Conservation (phyloP, 2,329 filamentous ascomycete species). For the Fusarium oligoseptatum region DNA sequence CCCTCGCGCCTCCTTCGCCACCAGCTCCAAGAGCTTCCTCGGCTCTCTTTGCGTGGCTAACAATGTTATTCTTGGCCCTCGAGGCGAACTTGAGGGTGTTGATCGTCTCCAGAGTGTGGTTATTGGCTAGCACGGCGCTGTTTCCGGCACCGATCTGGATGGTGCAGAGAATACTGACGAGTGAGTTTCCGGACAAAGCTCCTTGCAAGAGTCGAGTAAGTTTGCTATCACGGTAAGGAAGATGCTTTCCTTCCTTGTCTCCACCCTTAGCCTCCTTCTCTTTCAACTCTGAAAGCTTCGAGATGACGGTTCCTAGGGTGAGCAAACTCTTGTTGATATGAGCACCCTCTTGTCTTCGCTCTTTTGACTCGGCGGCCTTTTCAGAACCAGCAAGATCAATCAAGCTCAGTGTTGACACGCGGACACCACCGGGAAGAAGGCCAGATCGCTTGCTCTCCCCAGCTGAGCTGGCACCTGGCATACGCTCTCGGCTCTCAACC, state of each 20-base stretch:
- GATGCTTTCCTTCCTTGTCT: constrained; percentile 90
- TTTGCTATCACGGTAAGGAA: constrained; percentile 98
- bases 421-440: constrained; percentile 86
- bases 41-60: constrained; percentile 95
- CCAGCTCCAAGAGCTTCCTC: constrained; percentile 86
- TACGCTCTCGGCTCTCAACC: constrained; percentile 93
- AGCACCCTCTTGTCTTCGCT: constrained; percentile 91
- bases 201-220: constrained; percentile 92
- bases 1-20: constrained; percentile 87
- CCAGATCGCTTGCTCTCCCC: constrained; percentile 73
- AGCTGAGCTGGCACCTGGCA: constrained; percentile 63
- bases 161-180: constrained; percentile 97
- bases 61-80: constrained; percentile 96
- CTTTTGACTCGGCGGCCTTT: constrained; percentile 94
- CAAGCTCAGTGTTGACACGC: constrained; percentile 93
- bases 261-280: constrained; percentile 79
- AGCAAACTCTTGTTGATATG: constrained; percentile 99
- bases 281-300: constrained; percentile 89
- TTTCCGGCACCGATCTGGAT: constrained; percentile 88
- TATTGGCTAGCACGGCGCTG: constrained; percentile 77
- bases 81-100: constrained; percentile 98
- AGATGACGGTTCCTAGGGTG: constrained; percentile 95
- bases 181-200: constrained; percentile 90
- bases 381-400: constrained; percentile 98
- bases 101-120: constrained; percentile 87